Conservation (phyloP, 345 rosid species). For the Bruguiera gymnorhiza region DNA sequence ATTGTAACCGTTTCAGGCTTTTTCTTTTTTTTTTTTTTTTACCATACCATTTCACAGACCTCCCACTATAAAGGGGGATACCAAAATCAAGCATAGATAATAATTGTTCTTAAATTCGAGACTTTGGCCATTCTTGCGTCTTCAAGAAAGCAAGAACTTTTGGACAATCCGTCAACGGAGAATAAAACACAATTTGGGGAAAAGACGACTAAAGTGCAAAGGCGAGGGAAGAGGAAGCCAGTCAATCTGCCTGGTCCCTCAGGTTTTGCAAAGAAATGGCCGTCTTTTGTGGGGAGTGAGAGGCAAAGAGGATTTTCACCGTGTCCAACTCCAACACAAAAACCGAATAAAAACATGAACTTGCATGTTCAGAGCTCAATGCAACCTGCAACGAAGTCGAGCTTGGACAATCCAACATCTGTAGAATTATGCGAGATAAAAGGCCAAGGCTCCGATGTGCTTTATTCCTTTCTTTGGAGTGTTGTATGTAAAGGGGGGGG, state of each 20-base stretch:
- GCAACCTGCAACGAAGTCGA: background rate
- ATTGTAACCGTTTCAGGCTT: too few species aligned
- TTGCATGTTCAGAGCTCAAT: background rate
- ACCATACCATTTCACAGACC: too few species aligned
- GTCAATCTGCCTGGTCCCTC: background rate
- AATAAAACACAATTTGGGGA: conserved; percentile 9
- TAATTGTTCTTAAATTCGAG: background rate
- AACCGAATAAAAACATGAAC: background rate
- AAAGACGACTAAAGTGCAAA: conserved; percentile 8
- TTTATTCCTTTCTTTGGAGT: conserved; percentile 4
- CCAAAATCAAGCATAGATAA: background rate
- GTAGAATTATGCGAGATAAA: background rate
- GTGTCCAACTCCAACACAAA: background rate
- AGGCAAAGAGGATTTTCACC: background rate
- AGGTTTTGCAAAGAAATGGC: background rate
- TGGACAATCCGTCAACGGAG: background rate
- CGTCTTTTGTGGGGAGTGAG: background rate
- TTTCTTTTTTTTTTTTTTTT: too few species aligned
- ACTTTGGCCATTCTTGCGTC: background rate
- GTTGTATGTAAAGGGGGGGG: background rate
- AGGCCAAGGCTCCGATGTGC: background rate
- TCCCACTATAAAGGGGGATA: background rate
- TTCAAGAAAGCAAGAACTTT: background rate
- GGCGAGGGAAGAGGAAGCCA: background rate
- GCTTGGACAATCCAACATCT: background rate